Evolutionary conservation across 805 yeast genomes (phyloP).

Genomic region (Yarrowia osloensis): DNA sequence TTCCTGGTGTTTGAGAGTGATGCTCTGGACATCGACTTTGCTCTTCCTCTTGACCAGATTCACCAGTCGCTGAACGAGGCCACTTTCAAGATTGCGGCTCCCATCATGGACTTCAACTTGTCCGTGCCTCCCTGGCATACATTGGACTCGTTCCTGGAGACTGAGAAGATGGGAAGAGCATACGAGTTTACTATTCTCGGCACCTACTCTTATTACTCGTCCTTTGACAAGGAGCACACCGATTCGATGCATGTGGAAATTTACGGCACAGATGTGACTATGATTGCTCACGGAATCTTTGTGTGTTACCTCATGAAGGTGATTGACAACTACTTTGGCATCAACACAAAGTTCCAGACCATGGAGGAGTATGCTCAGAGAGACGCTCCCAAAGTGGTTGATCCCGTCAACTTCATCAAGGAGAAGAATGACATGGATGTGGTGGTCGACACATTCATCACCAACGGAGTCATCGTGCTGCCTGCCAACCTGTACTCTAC

Average conservation of each 20-base stretch:
- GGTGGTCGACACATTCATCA: conserved; percentile 66
- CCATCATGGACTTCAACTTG: conserved; percentile 60
- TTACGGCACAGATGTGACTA: conserved; percentile 62
- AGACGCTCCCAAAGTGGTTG: conserved; percentile 35
- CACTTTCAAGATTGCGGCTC: conserved; percentile 44
- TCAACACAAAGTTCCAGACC: conserved; percentile 76
- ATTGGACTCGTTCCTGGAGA: conserved; percentile 63
- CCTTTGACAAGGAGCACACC: conserved; percentile 63
- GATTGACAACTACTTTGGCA: conserved; percentile 90
- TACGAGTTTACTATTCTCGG: conserved; percentile 63
- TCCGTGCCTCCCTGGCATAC: conserved; percentile 95
- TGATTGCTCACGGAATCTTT: conserved; percentile 78
- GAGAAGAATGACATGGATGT: conserved; percentile 73
- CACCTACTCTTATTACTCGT: conserved; percentile 60
- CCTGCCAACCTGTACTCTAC: conserved; percentile 74
- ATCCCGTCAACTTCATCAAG: conserved; percentile 31
- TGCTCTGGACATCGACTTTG: conserved; percentile 49
- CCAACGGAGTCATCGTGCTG: conserved; percentile 67
- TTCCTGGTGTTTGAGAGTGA: conserved; percentile 75
- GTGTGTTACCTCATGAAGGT: conserved; percentile 72
- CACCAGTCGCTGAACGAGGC: conserved; percentile 38
- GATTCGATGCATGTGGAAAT: conserved; percentile 71
- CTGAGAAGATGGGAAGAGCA: conserved; percentile 67
- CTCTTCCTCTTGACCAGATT: conserved; percentile 58
- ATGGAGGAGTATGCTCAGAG: conserved; percentile 69